Conservation (phyloP, 2,329 filamentous ascomycete species). For the Trichoderma atroviride region DNA sequence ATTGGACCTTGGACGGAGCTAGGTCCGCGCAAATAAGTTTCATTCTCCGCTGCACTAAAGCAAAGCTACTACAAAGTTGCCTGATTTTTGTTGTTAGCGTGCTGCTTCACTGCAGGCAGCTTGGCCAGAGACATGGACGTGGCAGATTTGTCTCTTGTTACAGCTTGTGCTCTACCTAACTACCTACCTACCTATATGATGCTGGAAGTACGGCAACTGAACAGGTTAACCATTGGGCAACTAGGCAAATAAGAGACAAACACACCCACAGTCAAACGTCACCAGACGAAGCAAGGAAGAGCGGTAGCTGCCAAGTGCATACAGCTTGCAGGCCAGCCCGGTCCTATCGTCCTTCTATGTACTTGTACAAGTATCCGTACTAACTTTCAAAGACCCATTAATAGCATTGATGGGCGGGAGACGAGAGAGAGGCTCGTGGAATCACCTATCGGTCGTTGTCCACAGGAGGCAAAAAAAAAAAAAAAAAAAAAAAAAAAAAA, state of each 20-base stretch:
- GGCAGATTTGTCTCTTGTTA: background rate
- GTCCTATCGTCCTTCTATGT: too few species aligned
- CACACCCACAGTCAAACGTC: background rate
- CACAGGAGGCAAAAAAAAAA: too few species aligned
- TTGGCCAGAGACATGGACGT: background rate
- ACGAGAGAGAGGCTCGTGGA: background rate
- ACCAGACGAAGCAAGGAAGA: background rate
- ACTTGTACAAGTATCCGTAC: too few species aligned
- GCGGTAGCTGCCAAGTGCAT: background rate
- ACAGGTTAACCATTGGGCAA: background rate
- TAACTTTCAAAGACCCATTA: background rate
- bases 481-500: too few species aligned
- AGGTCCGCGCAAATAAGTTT: background rate
- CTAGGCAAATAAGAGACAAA: background rate
- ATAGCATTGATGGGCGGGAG: background rate
- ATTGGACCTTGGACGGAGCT: background rate
- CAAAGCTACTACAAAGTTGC: background rate
- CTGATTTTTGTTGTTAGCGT: background rate
- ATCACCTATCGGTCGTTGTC: background rate
- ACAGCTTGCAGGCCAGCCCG: background rate
- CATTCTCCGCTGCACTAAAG: background rate
- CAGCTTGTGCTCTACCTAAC: background rate
- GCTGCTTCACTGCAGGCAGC: background rate
- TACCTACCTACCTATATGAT: too few species aligned
- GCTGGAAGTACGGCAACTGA: background rate